Percentiles rank a stretch among this genome's conserved stretches.
phyloP scores from a whole-genome alignment of 345 rosid species.

The Moringa oleifera region DNA sequence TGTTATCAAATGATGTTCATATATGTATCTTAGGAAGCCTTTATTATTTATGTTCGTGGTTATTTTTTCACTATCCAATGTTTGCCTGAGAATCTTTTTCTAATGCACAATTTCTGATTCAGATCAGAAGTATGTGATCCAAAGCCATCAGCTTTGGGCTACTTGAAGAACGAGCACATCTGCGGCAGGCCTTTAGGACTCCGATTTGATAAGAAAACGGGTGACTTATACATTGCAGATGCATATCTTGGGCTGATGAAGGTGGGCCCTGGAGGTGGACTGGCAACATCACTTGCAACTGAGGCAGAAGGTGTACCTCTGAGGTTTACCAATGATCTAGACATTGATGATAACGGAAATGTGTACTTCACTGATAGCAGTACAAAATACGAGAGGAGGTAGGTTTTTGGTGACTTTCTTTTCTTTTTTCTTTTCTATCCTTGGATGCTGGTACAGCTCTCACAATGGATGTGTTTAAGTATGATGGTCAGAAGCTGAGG shows the following conservation, averaged over 20 bases:
- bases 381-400: constrained; percentile 69
- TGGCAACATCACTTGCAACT: constrained; percentile 61
- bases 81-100: too few species aligned
- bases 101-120: constrained; percentile 10
- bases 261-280: constrained; percentile 90
- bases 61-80: too few species aligned
- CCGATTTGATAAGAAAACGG: constrained; percentile 69
- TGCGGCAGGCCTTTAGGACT: constrained; percentile 97
- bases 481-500: neutral
- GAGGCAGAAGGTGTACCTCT: constrained; percentile 82
- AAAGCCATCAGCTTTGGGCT: constrained; percentile 53
- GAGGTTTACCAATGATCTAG: constrained; percentile 83
- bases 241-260: constrained; percentile 88
- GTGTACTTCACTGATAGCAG: constrained; percentile 95
- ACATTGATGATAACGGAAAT: constrained; percentile 79
- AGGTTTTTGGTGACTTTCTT: constrained; percentile 11
- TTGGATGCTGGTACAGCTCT: neutral
- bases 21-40: too few species aligned
- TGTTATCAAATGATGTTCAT: too few species aligned
- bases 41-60: too few species aligned
- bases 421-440: too few species aligned
- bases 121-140: constrained; percentile 73
- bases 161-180: constrained; percentile 79
- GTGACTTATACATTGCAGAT: constrained; percentile 88
- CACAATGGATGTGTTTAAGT: neutral